Conservation (phyloP, 306 rosid genomes). For the Psophocarpus tetragonolobus region DNA sequence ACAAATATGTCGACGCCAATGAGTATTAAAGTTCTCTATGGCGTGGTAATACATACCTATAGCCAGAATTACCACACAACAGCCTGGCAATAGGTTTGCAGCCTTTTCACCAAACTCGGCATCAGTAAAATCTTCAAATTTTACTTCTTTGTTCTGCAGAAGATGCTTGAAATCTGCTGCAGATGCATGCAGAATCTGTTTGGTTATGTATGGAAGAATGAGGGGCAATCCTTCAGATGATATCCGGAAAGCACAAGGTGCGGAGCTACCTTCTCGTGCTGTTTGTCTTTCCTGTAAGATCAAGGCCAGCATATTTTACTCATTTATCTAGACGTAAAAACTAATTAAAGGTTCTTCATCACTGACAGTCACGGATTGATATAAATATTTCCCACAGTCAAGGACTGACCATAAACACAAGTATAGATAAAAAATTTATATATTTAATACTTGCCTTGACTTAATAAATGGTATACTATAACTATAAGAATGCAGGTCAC, state of each 20-base stretch:
- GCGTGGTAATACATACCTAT: slow-evolving; percentile 52
- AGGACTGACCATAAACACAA: no score
- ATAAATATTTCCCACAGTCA: background rate
- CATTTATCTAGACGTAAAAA: slow-evolving; percentile 2
- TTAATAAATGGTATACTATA: background rate
- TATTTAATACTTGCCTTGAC: no score
- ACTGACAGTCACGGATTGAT: background rate
- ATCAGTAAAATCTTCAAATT: slow-evolving; percentile 83
- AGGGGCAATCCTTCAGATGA: slow-evolving; percentile 95
- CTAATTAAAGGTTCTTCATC: background rate
- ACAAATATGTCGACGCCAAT: background rate
- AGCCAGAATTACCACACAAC: slow-evolving; percentile 75
- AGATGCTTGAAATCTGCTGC: slow-evolving; percentile 76
- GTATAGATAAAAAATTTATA: background rate
- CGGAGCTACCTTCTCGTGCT: slow-evolving; percentile 74
- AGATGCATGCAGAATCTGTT: slow-evolving; percentile 77
- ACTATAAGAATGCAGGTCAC: slow-evolving; percentile 3
- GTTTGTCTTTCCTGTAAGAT: slow-evolving; percentile 84
- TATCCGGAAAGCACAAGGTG: slow-evolving; percentile 88
- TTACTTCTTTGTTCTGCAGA: slow-evolving; percentile 72
- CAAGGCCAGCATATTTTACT: slow-evolving; percentile 22
- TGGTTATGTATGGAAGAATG: slow-evolving; percentile 76
- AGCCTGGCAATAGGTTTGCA: slow-evolving; percentile 70
- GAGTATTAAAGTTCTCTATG: background rate
- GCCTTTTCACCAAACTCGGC: slow-evolving; percentile 70